Evolutionary conservation across 164 flowering plant genomes (phyloP), one percentile per base, ranked within the genome.

Genomic region (Magnolia kwangsiensis): DNA sequence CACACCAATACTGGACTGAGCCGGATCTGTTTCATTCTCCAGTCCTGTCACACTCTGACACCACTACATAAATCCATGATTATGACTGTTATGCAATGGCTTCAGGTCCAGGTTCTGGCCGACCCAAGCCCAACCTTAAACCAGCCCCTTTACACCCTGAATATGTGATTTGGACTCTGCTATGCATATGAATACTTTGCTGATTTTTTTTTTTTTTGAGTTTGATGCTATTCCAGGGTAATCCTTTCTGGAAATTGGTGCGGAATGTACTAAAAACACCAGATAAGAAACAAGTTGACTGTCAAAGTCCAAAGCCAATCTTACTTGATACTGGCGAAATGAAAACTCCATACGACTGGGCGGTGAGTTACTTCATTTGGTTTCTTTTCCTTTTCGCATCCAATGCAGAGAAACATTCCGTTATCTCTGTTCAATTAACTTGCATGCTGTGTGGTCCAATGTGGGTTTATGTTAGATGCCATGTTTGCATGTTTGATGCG

Each of bases 281-380:
- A 55, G 63, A 37, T 45, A 77, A 90, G 84, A 86, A 85, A 78
- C 99, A 96, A 81, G 75, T 83, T 71, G 87, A 91, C 68, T 96
- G 99, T 85, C 99, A 96, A 71, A 70, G 73, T 70, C 99, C 99
- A 67, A 96, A 96, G 85, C 98, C 99, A 51, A 92, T 96, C 81
- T 84, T 96, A 78, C 98, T 96, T 78, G 98, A 94, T 86, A 94
- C 97, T 63, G 99, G 99, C 74, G 99, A 96, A 89, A 94, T 93
- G 95, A 93, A 87, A 81, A 69, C 76, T 73, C 99, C 98, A 67
- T 96, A 96, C 83, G 94, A 89, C 74, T 96, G 99, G 99, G 99
- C 99, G 71, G 99, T 96, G 75, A 88, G 96, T 86, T 74, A 31
- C 51, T 21, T 49, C 21, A 4, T 27, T 16, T 2, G 16, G 9